A percentile compares a stretch with the other conserved stretches of the same genome.
phyloP scores from a whole-genome alignment of 2,329 filamentous ascomycete species.

The Epichloe sibirici region DNA sequence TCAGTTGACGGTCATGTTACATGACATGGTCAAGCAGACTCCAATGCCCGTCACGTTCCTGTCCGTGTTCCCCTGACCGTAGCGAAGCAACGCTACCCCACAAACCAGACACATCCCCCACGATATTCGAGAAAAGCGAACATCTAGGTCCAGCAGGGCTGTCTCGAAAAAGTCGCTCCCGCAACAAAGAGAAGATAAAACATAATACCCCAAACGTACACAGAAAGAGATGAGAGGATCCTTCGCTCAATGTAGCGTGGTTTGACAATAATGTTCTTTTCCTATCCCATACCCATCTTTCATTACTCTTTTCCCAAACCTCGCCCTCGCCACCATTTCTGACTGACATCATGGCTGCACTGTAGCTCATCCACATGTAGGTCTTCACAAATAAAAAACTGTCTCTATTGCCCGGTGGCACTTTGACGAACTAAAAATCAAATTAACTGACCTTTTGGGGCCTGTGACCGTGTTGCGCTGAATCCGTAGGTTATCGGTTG shows the following conservation, averaged over 20 bases:
- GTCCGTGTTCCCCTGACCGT: neutral
- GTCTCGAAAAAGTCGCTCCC: neutral
- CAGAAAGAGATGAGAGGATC: neutral
- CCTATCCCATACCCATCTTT: neutral
- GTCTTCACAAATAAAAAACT: neutral
- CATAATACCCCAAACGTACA: conserved; percentile 1
- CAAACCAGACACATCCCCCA: neutral
- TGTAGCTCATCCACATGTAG: neutral
- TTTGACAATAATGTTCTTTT: neutral
- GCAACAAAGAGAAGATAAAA: neutral
- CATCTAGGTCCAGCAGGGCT: conserved; percentile 4
- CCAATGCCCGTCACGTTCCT: neutral
- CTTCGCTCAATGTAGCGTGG: neutral
- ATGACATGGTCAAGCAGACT: neutral
- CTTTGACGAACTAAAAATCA: neutral
- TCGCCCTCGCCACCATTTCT: neutral
- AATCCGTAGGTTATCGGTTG: neutral
- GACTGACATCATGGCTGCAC: neutral
- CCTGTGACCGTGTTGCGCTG: neutral
- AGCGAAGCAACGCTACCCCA: neutral
- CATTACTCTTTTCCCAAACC: neutral
- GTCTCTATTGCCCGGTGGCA: neutral
- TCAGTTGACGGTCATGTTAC: neutral
- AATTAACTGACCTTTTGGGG: neutral
- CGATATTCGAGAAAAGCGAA: conserved; percentile 1